Percentiles rank a stretch among this genome's conserved stretches.
Conservation (phyloP, 805 yeast species). For the Nakazawaea laoshanensis region DNA sequence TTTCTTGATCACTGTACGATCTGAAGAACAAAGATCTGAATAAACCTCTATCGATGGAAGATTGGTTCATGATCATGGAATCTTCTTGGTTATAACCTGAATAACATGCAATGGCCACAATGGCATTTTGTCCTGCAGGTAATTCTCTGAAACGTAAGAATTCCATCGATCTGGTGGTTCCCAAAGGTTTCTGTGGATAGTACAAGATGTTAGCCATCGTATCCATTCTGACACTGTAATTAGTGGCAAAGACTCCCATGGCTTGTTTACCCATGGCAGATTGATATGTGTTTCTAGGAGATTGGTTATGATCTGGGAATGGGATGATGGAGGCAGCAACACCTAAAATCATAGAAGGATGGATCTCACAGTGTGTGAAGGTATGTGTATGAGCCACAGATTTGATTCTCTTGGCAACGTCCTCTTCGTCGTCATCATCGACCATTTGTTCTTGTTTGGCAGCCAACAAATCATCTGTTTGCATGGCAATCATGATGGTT, state of each 20-base stretch:
- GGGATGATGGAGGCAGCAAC: constrained; percentile 99
- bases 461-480: constrained; percentile 90
- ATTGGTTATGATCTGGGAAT: constrained; percentile 98
- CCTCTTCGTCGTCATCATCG: constrained; percentile 34
- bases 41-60: constrained; percentile 92
- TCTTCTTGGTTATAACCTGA: constrained; percentile 99
- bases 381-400: constrained; percentile 57
- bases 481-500: constrained; percentile 97
- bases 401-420: constrained; percentile 83
- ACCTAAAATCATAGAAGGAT: constrained; percentile 97
- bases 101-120: constrained; percentile 96
- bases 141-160: constrained; percentile 92
- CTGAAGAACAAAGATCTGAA: constrained; percentile 94
- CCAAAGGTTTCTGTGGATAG: constrained; percentile 96
- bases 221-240: constrained; percentile 96
- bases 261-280: constrained; percentile 99
- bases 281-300: constrained; percentile 98
- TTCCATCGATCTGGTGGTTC: constrained; percentile 98
- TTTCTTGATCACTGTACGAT: constrained; percentile 97
- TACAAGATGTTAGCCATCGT: constrained; percentile 98
- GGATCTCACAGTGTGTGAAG: constrained; percentile 97
- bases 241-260: constrained; percentile 96
- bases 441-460: constrained; percentile 33
- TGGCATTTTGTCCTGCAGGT: constrained; percentile 98
- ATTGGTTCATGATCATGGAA: constrained; percentile 99